Evolutionary conservation across 352 stramenopile species (phyloP).

Genomic region (Pythium monospermum): DNA sequence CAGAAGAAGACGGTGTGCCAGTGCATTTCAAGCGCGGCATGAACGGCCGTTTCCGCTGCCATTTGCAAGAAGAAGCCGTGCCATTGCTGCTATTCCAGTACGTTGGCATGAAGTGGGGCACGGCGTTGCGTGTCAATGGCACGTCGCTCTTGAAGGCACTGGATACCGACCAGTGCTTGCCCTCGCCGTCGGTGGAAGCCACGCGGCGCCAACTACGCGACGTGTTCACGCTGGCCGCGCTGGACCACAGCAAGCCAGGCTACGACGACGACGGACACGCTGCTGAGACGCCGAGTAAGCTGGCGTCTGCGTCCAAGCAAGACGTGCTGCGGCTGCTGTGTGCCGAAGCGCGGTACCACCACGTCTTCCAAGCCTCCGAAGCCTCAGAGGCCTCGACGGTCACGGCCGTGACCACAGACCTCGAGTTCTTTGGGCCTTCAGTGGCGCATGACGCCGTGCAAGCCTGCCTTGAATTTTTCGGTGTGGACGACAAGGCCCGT

Average conservation of each 20-base stretch:
- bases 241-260: neutral
- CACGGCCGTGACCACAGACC: constrained; percentile 37
- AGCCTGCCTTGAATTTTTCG: constrained; percentile 33
- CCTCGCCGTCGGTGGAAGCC: neutral
- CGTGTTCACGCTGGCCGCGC: constrained; percentile 7
- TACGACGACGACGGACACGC: constrained; percentile 5
- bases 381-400: constrained; percentile 8
- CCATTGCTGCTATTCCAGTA: constrained; percentile 44
- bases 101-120: constrained; percentile 30
- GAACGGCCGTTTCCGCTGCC: constrained; percentile 38
- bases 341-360: constrained; percentile 29
- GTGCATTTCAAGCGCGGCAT: constrained; percentile 40
- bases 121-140: constrained; percentile 23
- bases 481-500: constrained; percentile 27
- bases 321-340: constrained; percentile 39
- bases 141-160: constrained; percentile 18
- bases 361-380: constrained; percentile 4
- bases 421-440: constrained; percentile 46
- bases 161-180: neutral
- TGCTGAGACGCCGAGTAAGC: neutral
- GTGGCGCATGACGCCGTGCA: constrained; percentile 37
- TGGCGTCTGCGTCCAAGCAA: constrained; percentile 10
- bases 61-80: constrained; percentile 40
- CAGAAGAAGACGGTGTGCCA: constrained; percentile 23
- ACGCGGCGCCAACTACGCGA: constrained; percentile 7